phyloP scores from a whole-genome alignment of 257 asterid genomes.

The Lycium ferocissimum region DNA sequence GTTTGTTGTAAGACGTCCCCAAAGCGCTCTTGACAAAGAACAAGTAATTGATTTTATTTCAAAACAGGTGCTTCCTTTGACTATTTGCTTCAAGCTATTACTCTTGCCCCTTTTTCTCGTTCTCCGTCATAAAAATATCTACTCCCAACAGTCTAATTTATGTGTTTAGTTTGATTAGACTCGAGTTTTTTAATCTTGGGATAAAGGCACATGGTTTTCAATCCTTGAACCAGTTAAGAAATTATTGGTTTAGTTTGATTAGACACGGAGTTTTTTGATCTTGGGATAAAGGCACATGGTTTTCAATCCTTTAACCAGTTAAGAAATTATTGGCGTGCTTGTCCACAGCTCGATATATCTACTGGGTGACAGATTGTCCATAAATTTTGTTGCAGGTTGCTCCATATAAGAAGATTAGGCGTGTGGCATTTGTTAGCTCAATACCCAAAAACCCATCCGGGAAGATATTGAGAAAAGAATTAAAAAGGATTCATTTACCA shows the following conservation, averaged over 20 bases:
- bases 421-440: constrained; percentile 49
- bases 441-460: constrained; percentile 61
- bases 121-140: background rate
- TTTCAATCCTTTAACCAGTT: background rate
- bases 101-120: background rate
- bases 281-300: background rate
- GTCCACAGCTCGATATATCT: background rate
- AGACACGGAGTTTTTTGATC: no score
- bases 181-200: no score
- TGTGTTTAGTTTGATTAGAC: no score
- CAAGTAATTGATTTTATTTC: constrained; percentile 51
- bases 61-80: constrained; percentile 44
- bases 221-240: no score
- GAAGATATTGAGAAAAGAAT: constrained; percentile 60
- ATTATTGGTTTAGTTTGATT: no score
- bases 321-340: background rate
- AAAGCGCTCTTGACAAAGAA: constrained; percentile 42
- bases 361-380: background rate
- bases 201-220: no score
- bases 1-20: constrained; percentile 49
- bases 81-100: background rate
- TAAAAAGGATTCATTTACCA: constrained; percentile 39
- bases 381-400: constrained; percentile 49
- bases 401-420: constrained; percentile 62
- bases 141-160: no score